Conservation (phyloP, 345 rosid species). For the Citrus cavaleriei region DNA sequence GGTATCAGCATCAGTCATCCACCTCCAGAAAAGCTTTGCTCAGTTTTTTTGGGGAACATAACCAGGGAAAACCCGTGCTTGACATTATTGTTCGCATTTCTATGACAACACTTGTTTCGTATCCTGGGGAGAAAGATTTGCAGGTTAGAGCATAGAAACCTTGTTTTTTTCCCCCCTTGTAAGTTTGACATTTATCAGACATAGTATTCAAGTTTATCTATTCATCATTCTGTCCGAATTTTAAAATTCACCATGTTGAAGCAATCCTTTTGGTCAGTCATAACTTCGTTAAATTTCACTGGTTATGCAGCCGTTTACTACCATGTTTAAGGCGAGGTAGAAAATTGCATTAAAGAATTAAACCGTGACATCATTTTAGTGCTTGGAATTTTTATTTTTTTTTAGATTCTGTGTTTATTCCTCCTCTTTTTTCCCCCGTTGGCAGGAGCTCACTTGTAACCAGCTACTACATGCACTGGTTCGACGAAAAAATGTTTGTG, state of each 20-base stretch:
- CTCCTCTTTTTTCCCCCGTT: neutral
- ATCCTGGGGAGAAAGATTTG: slow-evolving; percentile 93
- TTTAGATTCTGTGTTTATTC: neutral
- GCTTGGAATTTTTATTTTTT: neutral
- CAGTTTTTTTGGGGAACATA: slow-evolving; percentile 73
- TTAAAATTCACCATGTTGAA: neutral
- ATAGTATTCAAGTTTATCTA: neutral
- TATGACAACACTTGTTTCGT: slow-evolving; percentile 67
- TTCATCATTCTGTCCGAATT: neutral
- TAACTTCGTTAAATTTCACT: neutral
- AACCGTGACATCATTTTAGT: neutral
- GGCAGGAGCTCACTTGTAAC: slow-evolving; percentile 76
- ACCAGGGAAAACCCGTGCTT: slow-evolving; percentile 75
- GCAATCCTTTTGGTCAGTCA: neutral
- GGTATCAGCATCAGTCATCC: slow-evolving; percentile 40
- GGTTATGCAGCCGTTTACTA: neutral
- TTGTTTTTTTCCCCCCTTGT: neutral
- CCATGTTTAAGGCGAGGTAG: neutral
- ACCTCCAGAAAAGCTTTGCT: slow-evolving; percentile 54
- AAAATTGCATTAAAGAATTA: neutral
- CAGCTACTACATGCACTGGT: slow-evolving; percentile 83
- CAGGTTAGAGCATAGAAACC: slow-evolving; percentile 51
- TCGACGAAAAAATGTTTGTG: slow-evolving; percentile 67
- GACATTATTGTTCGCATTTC: slow-evolving; percentile 77
- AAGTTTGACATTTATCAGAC: slow-evolving; percentile 3